Percentiles rank a stretch among this genome's conserved stretches.
Evolutionary conservation across 108 stramenopile genomes (phyloP).

Genomic region (Cyclotella kingstonii): DNA sequence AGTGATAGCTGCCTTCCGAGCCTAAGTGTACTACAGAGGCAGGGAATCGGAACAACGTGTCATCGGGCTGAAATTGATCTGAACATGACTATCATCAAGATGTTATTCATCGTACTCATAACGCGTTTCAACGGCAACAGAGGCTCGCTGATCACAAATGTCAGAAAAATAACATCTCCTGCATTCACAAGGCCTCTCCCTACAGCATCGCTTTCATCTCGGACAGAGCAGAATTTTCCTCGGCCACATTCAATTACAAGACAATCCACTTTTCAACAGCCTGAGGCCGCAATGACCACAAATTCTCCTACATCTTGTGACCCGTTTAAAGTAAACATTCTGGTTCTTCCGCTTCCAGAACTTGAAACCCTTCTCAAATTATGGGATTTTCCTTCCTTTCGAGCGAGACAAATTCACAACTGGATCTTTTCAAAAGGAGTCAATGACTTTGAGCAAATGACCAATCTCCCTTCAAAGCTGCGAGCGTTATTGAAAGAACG

Average conservation of each 20-base stretch:
- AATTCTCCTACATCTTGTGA: not conserved
- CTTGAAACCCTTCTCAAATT: constrained; percentile 54
- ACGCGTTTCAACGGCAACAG: no score
- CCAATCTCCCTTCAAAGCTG: constrained; percentile 76
- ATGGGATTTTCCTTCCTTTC: constrained; percentile 78
- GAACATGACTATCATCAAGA: no score
- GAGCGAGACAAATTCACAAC: constrained; percentile 83
- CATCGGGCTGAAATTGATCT: no score
- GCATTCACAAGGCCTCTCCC: no score
- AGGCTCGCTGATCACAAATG: no score
- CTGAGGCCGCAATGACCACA: not conserved
- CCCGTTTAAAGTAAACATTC: constrained; percentile 56
- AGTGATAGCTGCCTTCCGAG: no score
- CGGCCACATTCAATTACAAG: not conserved
- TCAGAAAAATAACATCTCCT: no score
- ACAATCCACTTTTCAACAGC: not conserved
- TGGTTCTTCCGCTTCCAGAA: constrained; percentile 56
- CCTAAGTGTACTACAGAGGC: no score
- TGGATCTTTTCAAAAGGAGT: constrained; percentile 84
- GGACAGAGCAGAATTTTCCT: no score
- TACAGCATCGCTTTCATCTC: no score
- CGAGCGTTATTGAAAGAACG: constrained; percentile 54
- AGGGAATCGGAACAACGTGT: no score
- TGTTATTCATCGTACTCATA: no score
- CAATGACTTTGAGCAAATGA: constrained; percentile 76